Conservation (phyloP, 441 rosid species). For the Manihot esculenta region DNA sequence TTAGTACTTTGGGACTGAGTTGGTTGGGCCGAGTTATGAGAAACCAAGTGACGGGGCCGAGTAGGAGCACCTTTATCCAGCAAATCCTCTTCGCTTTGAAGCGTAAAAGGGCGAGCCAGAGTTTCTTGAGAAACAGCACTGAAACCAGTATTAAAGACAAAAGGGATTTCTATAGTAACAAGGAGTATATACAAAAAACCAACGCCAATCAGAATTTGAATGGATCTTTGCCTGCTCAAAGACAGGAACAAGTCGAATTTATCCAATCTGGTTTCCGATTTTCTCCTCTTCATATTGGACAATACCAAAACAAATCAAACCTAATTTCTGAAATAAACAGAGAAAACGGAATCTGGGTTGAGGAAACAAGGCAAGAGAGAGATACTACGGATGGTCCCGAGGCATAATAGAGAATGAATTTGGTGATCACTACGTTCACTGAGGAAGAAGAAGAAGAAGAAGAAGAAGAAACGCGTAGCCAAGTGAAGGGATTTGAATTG, state of each 20-base stretch:
- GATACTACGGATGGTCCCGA: background rate
- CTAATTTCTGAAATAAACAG: background rate
- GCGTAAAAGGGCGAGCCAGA: slow-evolving; percentile 34
- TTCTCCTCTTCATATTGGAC: slow-evolving; percentile 30
- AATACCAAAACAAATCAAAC: background rate
- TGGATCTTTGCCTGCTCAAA: slow-evolving; percentile 50
- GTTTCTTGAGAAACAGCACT: slow-evolving; percentile 47
- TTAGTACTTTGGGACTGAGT: slow-evolving; percentile 19
- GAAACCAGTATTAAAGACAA: slow-evolving; percentile 50
- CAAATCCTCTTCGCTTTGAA: slow-evolving; percentile 47
- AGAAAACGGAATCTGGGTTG: background rate
- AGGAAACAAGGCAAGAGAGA: background rate
- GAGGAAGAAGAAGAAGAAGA: too few relatives aligned
- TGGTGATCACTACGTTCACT: background rate
- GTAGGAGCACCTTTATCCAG: slow-evolving; percentile 56
- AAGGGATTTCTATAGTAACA: slow-evolving; percentile 72
- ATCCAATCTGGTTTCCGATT: slow-evolving; percentile 39
- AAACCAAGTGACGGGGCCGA: slow-evolving; percentile 60
- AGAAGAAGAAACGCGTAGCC: background rate
- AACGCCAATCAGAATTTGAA: slow-evolving; percentile 56
- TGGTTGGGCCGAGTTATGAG: slow-evolving; percentile 36
- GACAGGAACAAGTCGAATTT: slow-evolving; percentile 42
- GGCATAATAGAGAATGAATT: slow-evolving; percentile 1
- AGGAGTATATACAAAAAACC: slow-evolving; percentile 56
- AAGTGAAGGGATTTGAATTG: background rate